Conservation (phyloP, 345 rosid species). For the Hibiscus tridactylites region DNA sequence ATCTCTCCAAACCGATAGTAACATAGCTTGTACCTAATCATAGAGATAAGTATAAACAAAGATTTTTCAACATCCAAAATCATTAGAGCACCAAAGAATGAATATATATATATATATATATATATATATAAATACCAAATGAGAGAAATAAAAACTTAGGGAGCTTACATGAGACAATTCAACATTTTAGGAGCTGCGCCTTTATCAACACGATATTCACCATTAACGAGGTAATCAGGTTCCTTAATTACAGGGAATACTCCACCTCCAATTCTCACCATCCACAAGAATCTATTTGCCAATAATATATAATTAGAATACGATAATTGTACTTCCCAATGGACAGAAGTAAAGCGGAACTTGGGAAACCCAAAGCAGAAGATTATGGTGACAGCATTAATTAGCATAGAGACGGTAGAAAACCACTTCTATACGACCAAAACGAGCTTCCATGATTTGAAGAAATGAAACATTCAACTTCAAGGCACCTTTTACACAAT, state of each 20-base stretch:
- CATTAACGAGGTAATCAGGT: conserved; percentile 95
- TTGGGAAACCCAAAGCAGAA: not conserved
- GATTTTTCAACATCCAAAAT: not conserved
- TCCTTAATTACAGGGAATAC: conserved; percentile 96
- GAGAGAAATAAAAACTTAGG: not conserved
- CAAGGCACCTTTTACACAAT: not conserved
- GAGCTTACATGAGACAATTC: conserved; percentile 96
- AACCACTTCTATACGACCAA: not conserved
- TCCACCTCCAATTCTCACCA: conserved; percentile 99
- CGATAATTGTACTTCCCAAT: not conserved
- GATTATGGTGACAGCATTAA: not conserved
- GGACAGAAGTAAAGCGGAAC: not conserved
- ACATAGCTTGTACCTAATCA: conserved; percentile 76
- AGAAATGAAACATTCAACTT: not conserved
- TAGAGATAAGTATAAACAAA: conserved; percentile 3
- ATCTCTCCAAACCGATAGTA: conserved; percentile 98
- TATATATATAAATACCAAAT: not conserved
- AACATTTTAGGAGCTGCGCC: conserved; percentile 97
- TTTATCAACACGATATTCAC: conserved; percentile 98
- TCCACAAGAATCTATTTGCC: conserved; percentile 85
- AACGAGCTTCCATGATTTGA: not conserved
- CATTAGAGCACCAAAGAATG: not conserved
- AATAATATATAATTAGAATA: conserved; percentile 9
- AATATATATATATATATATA: not conserved
- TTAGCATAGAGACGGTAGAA: not conserved